A percentile compares a stretch with the other conserved stretches of the same genome.
Evolutionary conservation across 345 rosid species (phyloP).

Genomic region (Brassica juncea): DNA sequence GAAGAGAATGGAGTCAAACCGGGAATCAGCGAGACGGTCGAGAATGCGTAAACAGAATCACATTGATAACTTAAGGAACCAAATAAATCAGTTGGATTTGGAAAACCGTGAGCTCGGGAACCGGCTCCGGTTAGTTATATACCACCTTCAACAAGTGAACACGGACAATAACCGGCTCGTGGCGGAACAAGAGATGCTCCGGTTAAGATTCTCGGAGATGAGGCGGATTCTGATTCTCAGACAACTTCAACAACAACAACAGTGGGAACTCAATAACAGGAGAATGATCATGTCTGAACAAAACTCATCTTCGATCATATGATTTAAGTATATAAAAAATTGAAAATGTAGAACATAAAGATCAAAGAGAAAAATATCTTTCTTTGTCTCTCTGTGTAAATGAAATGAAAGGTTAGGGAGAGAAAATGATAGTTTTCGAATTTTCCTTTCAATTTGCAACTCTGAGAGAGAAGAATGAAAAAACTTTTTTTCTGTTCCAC

Average conservation of each 20-base stretch:
- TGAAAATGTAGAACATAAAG: constrained; percentile 3
- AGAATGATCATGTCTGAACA: constrained; percentile 44
- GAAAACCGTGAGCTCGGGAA: constrained; percentile 66
- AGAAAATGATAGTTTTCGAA: constrained; percentile 32
- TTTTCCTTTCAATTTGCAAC: constrained; percentile 17
- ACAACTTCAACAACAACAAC: constrained; percentile 50
- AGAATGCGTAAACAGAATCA: constrained; percentile 81
- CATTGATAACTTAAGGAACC: constrained; percentile 67
- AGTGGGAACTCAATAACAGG: constrained; percentile 53
- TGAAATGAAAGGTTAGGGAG: constrained; percentile 23
- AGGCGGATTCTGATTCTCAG: constrained; percentile 52
- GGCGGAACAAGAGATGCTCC: constrained; percentile 59
- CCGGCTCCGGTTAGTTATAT: constrained; percentile 51
- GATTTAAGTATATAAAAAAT: not conserved
- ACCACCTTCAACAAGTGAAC: constrained; percentile 44
- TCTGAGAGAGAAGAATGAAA: constrained; percentile 1
- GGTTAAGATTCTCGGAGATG: constrained; percentile 54
- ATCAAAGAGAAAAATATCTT: constrained; percentile 1
- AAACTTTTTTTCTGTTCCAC: not conserved
- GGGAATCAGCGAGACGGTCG: constrained; percentile 87
- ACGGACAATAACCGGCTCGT: constrained; percentile 61
- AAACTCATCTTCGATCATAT: constrained; percentile 47
- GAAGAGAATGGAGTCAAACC: constrained; percentile 83
- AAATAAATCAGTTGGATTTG: constrained; percentile 58
- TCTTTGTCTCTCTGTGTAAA: constrained; percentile 23